Evolutionary conservation across 805 yeast genomes (phyloP), one percentile per base, ranked within the genome.

Genomic region (Saccharomyces mikatae): DNA sequence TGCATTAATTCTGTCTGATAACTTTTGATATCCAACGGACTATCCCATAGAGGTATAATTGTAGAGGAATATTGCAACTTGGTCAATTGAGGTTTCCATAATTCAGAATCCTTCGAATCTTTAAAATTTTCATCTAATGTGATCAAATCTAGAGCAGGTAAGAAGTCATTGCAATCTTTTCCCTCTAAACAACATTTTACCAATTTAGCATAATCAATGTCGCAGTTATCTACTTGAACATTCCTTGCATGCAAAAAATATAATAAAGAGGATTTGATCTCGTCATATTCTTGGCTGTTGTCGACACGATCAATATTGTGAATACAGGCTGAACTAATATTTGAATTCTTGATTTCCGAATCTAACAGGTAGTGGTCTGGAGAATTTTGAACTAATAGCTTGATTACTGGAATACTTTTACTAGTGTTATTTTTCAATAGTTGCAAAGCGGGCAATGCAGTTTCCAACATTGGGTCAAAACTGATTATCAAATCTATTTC

Each of bases 401-500:
- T 79, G 6, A 80, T 60, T 26, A 80, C 64, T 1, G 84, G 84
- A 1, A 76, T 66, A 26, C 52, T 48, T 11, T 61, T 36, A 24
- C 59, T 56, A 22, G 52, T 49, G 6, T 4, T 28, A n/a, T 41
- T 17, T 36, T 28, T 31, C 26, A 27, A 41, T n/a, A 30, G 13
- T 14, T 60, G 63, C 27, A 74, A 57, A 24, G 70, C 68, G 6
- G 67, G 68, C 41, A 70, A 60, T 17, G 60, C 52, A 29, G 68
- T 71, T 49, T 71, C 68, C 30, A 77, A 46, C 46, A 63, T 49
- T 4, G 80, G 72, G 64, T 81, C 84, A 56, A 81, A 73, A n/a
- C 82, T 74, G 0, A 81, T 62, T 27, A 80, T 74, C 36, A 74
- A 62, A 57, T 80, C 78, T 50, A 78, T 63, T 36, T 68, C 62